Evolutionary conservation across 202 grass and related monocot genomes (phyloP), one percentile per base, ranked within the genome.

Genomic region (Cymbopogon flexuosus): DNA sequence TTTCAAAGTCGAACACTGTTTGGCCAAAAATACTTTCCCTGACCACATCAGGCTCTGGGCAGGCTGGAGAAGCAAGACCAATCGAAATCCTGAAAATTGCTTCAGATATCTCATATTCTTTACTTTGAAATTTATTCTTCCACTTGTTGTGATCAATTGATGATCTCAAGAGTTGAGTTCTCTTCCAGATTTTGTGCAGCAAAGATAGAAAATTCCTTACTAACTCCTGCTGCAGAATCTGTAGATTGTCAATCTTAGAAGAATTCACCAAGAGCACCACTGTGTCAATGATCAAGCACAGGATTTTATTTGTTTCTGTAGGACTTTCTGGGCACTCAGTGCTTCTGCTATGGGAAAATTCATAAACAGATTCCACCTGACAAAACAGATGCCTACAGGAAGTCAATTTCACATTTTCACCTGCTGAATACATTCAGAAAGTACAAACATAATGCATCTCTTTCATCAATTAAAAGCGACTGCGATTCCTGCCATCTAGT

Each of bases 71-170:
- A 54, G 81, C 21, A 72, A 83, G 67, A 31, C 82, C 68, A 80
- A 91, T 85, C 21, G 94, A 89, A 71, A 97, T 77, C 86, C 81
- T 94, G 68, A 97, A 97, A 86, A 97, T 92, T 75, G 94, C 86
- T 71, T 85, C 82, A 61, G 90, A 73, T 73, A 93, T 69, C 43
- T 92, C 76, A 89, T 56, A 45, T 62, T 68, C 59, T 70, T 21
- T 84, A 81, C 72, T 81, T 27, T 89, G 87, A 72, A 81, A 58
- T 61, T 77, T 73, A 77, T 61, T 70, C 21, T 66, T 89, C 72
- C 57, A 5, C 21, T 31, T 41, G 58, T 37, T 45, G 77, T 76
- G 83, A 40, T 79, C 49, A 80, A 39, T 8, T 67, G 36, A 56
- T 15, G 69, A 82, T 65, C 8, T 46, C 8, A 46, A 41, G 18